phyloP scores from a whole-genome alignment of 495 filamentous ascomycete species.

The Chaetomium fimeti region DNA sequence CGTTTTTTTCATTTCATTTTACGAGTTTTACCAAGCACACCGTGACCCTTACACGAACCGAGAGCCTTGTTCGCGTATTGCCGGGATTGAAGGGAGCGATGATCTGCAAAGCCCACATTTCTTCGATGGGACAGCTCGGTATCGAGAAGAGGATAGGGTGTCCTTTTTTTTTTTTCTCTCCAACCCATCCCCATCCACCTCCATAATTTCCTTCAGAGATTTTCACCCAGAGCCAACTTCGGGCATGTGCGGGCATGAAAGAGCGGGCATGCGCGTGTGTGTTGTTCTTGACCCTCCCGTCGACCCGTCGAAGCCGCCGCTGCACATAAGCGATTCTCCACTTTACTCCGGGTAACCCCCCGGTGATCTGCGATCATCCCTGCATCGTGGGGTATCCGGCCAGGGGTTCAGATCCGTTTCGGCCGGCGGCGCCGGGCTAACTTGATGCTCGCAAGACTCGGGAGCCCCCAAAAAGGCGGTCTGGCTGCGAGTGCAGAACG shows the following conservation, averaged over 20 bases:
- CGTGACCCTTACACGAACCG: no score
- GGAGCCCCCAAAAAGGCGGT: conserved; percentile 17
- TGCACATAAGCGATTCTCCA: conserved; percentile 3
- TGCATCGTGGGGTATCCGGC: conserved; percentile 17
- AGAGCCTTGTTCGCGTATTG: no score
- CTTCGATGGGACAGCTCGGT: no score
- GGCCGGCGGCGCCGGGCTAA: conserved; percentile 13
- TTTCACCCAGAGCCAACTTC: no score
- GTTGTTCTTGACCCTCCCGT: not conserved
- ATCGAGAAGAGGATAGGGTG: no score
- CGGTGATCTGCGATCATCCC: conserved; percentile 21
- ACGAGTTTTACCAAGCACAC: not conserved
- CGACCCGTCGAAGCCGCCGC: not conserved
- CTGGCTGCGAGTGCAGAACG: not conserved
- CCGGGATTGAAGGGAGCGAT: no score
- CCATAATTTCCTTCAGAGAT: no score
- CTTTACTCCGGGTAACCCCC: conserved; percentile 4
- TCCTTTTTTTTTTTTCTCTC: no score
- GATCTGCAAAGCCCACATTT: no score
- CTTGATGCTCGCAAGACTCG: not conserved
- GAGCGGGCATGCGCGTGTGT: no score
- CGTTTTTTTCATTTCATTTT: not conserved
- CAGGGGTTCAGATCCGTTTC: conserved; percentile 17
- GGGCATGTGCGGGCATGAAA: no score
- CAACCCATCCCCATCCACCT: no score